A percentile compares a stretch with the other conserved stretches of the same genome.
phyloP scores from a whole-genome alignment of 1,139 yeast species.

The Scheffersomyces quercinus region DNA sequence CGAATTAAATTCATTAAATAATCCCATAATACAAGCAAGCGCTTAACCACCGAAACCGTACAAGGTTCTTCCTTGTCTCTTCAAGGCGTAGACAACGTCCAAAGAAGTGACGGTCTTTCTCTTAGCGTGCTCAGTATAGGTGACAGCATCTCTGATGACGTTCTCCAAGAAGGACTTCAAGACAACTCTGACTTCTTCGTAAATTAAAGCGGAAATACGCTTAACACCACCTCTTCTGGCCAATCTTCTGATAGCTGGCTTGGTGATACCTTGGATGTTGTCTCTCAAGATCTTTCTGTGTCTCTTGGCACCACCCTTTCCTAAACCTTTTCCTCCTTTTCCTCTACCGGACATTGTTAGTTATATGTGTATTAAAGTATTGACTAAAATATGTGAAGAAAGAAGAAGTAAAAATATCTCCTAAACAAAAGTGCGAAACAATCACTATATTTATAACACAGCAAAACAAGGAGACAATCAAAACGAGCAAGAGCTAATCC shows the following conservation, averaged over 20 bases:
- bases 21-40: too few relatives aligned
- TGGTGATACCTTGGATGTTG: constrained; percentile 99
- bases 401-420: constrained; percentile 7
- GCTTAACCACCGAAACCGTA: constrained; percentile 99
- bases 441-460: too few relatives aligned
- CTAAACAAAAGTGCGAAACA: neutral
- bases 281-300: constrained; percentile 99
- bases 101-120: constrained; percentile 99
- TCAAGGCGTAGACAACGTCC: constrained; percentile 98
- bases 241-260: constrained; percentile 99
- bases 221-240: constrained; percentile 99
- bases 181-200: constrained; percentile 98
- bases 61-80: constrained; percentile 99
- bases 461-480: too few relatives aligned
- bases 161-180: constrained; percentile 94
- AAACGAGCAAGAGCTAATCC: too few relatives aligned
- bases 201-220: constrained; percentile 98
- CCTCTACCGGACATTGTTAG: constrained; percentile 96
- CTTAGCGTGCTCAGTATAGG: constrained; percentile 99
- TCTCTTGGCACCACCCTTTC: constrained; percentile 99
- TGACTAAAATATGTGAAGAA: neutral
- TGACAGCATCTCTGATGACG: constrained; percentile 98
- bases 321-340: constrained; percentile 99
- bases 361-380: constrained; percentile 17
- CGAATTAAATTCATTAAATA: too few relatives aligned